Evolutionary conservation across 306 rosid species (phyloP).

Genomic region (Trifolium subterraneum): DNA sequence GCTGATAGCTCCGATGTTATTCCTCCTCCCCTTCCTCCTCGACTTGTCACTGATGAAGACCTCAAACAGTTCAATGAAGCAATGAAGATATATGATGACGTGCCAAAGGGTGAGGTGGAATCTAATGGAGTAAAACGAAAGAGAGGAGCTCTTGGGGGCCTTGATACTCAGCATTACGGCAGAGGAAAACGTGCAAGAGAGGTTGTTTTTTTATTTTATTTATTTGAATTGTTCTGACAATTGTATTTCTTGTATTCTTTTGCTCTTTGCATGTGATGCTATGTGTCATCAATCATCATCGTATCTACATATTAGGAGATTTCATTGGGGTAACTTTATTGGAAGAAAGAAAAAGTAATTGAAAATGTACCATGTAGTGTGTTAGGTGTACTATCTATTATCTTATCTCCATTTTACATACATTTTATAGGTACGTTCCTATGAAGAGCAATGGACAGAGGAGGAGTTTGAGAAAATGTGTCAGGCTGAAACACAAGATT

Average conservation of each 20-base stretch:
- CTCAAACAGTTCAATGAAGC: conserved; percentile 81
- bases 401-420: conserved; percentile 11
- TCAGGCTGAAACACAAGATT: conserved; percentile 77
- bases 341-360: conserved; percentile 21
- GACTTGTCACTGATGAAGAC: conserved; percentile 93
- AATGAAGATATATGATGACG: conserved; percentile 84
- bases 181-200: conserved; percentile 99
- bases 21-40: conserved; percentile 71
- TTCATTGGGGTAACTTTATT: neutral
- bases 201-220: conserved; percentile 59
- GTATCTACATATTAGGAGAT: neutral
- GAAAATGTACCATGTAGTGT: conserved; percentile 20
- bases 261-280: neutral
- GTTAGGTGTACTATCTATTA: conserved; percentile 25
- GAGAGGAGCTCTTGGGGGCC: conserved; percentile 69
- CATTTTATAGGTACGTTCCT: conserved; percentile 81
- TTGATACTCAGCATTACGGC: conserved; percentile 89
- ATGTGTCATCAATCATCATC: neutral
- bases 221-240: conserved; percentile 18
- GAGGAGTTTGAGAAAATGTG: conserved; percentile 99
- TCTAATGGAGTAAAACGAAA: conserved; percentile 82
- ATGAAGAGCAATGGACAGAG: conserved; percentile 99
- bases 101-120: conserved; percentile 63
- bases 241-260: conserved; percentile 14
- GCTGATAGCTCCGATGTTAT: conserved; percentile 56